Base-by-base conservation (phyloP, 2,329 filamentous ascomycete species). In the Exophiala alcalophila region DNA sequence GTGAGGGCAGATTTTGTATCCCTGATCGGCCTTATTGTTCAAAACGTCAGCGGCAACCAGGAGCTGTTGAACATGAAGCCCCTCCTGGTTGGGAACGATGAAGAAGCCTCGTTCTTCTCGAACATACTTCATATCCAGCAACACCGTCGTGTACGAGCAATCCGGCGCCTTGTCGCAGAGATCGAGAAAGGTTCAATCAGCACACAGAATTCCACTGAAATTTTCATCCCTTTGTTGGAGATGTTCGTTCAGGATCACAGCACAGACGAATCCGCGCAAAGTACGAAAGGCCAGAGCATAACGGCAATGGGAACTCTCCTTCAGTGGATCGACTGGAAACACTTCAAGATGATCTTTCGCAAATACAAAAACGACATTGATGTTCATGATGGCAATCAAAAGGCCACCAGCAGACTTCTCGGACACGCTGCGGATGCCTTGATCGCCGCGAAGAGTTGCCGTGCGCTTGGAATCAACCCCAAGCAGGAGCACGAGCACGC, bases 111-210 rank as follows among this genome's bases (percentile, higher is more conserved):
- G 1, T 96, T 98, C 69, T 98, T 97, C 70, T 85, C 79, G 64
- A 94, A 97, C 57, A 81, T 97, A 30, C 71, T 97, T 24, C 90
- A 92, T 59, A 91, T 94, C 33, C 89, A 94, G 37, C 83, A 89
- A 24, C 83, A 92, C 47, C 82, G 87, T 52, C 86, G 94, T 57
- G 74, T 94, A 40, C 84, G 90, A 55, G 90, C 92, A 2, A 70
- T 98, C 25, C 81, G 86, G 46, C 76, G 87, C 43, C 72, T 98
- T 9, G 81, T 85, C 42, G 69, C 75, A 6, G 83, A 84, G 50
- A 86, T 86, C 41, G 64, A 71, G 7, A 74, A 74, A 42, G 73
- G 77, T 9, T 73, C 79, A 34, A 70, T 98, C 46, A 77, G 77
- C 49, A 85, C 86, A 57, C 80, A 80, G 38, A 94, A 94, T 57